phyloP scores from a whole-genome alignment of 2,329 filamentous ascomycete genomes.

The Ascochyta viciae-villosae region DNA sequence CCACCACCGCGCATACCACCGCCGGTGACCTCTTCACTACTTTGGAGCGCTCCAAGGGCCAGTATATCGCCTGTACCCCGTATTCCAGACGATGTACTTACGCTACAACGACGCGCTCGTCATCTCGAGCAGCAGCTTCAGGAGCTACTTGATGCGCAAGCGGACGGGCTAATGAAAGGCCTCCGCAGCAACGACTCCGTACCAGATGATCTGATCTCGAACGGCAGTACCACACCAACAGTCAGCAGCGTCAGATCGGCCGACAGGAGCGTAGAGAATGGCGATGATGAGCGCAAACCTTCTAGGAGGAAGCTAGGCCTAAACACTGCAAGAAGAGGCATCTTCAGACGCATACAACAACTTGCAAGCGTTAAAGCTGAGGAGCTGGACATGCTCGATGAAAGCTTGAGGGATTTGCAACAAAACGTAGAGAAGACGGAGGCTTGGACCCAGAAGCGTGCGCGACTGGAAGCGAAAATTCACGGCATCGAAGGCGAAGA shows the following conservation, averaged over 20 bases:
- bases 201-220: constrained; percentile 55
- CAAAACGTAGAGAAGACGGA: constrained; percentile 66
- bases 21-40: constrained; percentile 42
- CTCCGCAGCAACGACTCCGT: constrained; percentile 46
- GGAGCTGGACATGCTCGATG: constrained; percentile 67
- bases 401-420: constrained; percentile 64
- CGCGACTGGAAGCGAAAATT: constrained; percentile 63
- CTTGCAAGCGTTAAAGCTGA: constrained; percentile 72
- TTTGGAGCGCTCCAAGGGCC: constrained; percentile 40
- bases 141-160: constrained; percentile 66
- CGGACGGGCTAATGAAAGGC: constrained; percentile 62
- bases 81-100: constrained; percentile 54
- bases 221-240: constrained; percentile 59
- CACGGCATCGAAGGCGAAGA: constrained; percentile 62
- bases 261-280: constrained; percentile 31
- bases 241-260: constrained; percentile 49
- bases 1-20: constrained; percentile 44
- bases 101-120: constrained; percentile 59
- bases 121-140: constrained; percentile 66
- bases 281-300: constrained; percentile 19
- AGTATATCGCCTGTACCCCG: constrained; percentile 35
- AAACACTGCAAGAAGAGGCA: constrained; percentile 67
- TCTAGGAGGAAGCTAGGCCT: constrained; percentile 65
- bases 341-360: constrained; percentile 68
- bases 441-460: constrained; percentile 64